Conservation (phyloP, 495 filamentous ascomycete species). For the Neurospora sp. region DNA sequence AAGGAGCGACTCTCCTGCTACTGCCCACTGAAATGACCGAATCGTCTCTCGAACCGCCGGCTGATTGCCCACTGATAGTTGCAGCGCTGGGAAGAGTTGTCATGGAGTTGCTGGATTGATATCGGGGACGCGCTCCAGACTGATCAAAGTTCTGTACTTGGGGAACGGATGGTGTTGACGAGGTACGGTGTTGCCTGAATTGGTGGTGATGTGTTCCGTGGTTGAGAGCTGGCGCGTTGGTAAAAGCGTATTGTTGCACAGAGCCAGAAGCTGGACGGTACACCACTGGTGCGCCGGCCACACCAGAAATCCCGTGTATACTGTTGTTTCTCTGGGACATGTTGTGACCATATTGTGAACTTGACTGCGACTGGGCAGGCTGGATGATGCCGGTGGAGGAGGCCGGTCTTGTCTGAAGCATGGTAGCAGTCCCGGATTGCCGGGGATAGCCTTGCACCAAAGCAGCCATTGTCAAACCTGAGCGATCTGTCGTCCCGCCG, state of each 20-base stretch:
- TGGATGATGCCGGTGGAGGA: constrained; percentile 61
- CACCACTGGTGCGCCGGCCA: constrained; percentile 38
- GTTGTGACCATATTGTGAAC: constrained; percentile 44
- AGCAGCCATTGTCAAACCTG: constrained; percentile 61
- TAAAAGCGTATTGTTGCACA: constrained; percentile 80
- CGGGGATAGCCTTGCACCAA: constrained; percentile 84
- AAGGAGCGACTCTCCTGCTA: constrained; percentile 14
- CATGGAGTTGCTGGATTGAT: constrained; percentile 52
- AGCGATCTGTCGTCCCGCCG: background rate
- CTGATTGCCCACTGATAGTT: constrained; percentile 5
- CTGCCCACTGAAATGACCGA: constrained; percentile 16
- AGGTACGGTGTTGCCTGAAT: constrained; percentile 56
- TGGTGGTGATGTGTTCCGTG: constrained; percentile 52
- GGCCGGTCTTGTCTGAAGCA: constrained; percentile 69
- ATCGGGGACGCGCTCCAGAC: constrained; percentile 39
- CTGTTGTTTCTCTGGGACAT: constrained; percentile 52
- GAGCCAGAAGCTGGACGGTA: constrained; percentile 66
- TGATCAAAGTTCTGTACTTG: constrained; percentile 41
- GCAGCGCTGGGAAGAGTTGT: constrained; percentile 26
- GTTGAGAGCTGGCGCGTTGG: constrained; percentile 57
- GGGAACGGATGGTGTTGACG: constrained; percentile 52
- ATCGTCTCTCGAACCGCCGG: constrained; percentile 23
- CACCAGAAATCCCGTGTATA: constrained; percentile 44
- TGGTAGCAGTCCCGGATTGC: constrained; percentile 67
- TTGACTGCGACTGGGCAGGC: constrained; percentile 39